Conservation (phyloP, 1,139 yeast species). For the Protomyces lactucae-debilis region DNA sequence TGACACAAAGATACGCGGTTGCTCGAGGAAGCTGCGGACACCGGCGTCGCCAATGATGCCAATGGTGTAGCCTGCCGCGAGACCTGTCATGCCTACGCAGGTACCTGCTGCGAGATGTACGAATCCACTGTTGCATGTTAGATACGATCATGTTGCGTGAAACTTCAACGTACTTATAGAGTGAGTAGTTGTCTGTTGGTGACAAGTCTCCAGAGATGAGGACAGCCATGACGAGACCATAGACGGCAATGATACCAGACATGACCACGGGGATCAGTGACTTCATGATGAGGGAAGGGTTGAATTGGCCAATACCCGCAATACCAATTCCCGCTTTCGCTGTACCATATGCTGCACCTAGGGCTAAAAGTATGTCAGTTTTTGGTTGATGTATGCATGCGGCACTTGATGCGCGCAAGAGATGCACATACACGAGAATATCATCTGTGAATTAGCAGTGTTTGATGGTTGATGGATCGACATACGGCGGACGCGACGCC, state of each 20-base stretch:
- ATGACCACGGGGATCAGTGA: conserved; percentile 85
- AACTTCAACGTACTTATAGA: conserved; percentile 49
- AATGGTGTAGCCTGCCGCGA: conserved; percentile 97
- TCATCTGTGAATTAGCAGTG: not conserved
- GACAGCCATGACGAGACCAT: conserved; percentile 95
- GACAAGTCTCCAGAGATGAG: conserved; percentile 71
- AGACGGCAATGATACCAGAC: conserved; percentile 99
- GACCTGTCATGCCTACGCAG: conserved; percentile 93
- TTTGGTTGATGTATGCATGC: not conserved
- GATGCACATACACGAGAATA: conserved; percentile 7
- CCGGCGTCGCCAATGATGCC: conserved; percentile 99
- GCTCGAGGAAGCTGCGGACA: conserved; percentile 93
- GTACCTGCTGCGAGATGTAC: conserved; percentile 98
- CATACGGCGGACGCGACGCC: conserved; percentile 23
- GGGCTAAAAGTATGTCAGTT: conserved; percentile 18
- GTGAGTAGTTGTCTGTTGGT: conserved; percentile 82
- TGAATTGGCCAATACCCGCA: conserved; percentile 54
- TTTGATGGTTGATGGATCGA: not conserved
- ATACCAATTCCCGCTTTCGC: conserved; percentile 99
- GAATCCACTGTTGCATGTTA: conserved; percentile 58
- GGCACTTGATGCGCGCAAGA: not conserved
- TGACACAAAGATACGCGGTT: conserved; percentile 95
- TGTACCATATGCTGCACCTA: conserved; percentile 99
- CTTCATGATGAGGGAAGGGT: conserved; percentile 40
- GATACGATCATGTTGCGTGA: not conserved